Evolutionary conservation across 2,329 filamentous ascomycete species (phyloP).

Genomic region (Hawksworthiomyces lignivorus): DNA sequence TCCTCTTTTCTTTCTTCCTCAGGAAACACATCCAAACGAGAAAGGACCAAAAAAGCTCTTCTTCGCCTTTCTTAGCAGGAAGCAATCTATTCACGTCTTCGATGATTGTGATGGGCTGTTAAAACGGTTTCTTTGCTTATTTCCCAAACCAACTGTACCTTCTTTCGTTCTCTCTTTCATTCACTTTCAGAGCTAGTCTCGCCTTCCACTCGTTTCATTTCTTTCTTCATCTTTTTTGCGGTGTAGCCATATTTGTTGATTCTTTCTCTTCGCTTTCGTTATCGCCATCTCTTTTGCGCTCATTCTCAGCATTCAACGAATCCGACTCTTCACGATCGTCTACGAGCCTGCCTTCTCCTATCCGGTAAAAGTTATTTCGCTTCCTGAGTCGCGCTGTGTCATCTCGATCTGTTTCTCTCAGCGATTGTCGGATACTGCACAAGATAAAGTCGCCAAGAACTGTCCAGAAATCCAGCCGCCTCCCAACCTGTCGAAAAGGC

Average conservation of each 20-base stretch:
- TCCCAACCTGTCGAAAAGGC: no score
- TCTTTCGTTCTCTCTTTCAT: slow-evolving; percentile 20
- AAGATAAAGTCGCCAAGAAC: no score
- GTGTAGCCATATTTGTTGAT: slow-evolving; percentile 4
- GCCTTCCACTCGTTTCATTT: slow-evolving; percentile 34
- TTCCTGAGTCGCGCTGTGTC: no score
- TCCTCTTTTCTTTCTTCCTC: background rate
- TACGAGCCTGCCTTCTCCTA: background rate
- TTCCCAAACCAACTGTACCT: slow-evolving; percentile 13
- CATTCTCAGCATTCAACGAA: background rate
- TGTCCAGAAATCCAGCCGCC: no score
- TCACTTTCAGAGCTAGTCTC: slow-evolving; percentile 40
- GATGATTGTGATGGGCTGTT: slow-evolving; percentile 8
- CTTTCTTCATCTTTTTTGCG: slow-evolving; percentile 3
- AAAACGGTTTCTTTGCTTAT: background rate
- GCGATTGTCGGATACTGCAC: no score
- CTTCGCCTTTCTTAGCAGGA: background rate
- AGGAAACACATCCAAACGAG: slow-evolving; percentile 2
- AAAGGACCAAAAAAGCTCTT: background rate
- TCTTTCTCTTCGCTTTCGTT: background rate
- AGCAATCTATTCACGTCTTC: slow-evolving; percentile 2
- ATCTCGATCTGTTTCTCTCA: no score
- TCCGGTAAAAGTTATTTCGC: background rate
- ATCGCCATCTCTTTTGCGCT: background rate
- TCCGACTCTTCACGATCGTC: slow-evolving; percentile 1